Percentiles rank a stretch among this genome's conserved stretches.
Evolutionary conservation across 2,329 filamentous ascomycete species (phyloP).

Genomic region (Sporothrix mexicana): DNA sequence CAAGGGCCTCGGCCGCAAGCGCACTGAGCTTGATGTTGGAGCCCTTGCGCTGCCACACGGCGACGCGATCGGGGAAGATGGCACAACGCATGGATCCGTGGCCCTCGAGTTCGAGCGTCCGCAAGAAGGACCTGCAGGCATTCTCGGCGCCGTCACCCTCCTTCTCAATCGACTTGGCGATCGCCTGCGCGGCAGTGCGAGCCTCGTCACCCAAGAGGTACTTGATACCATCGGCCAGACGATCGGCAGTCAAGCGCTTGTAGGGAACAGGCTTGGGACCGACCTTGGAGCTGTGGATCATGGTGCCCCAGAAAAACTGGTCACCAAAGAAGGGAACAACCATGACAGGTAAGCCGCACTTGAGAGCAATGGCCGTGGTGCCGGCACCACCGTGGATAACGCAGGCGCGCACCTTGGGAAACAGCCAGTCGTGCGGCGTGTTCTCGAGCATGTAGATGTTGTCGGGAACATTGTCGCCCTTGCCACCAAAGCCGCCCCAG

Average conservation of each 20-base stretch:
- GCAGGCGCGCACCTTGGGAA: constrained; percentile 68
- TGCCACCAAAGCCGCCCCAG: constrained; percentile 73
- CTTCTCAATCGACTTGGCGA: constrained; percentile 65
- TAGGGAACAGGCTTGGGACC: constrained; percentile 72
- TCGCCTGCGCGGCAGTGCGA: constrained; percentile 59
- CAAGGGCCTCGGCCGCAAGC: constrained; percentile 68
- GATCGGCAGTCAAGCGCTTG: constrained; percentile 67
- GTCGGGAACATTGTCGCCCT: constrained; percentile 58
- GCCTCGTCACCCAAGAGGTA: constrained; percentile 69
- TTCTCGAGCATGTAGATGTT: constrained; percentile 75
- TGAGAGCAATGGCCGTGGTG: constrained; percentile 75
- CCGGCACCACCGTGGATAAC: constrained; percentile 81
- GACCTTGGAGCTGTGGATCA: constrained; percentile 67
- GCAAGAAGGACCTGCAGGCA: constrained; percentile 70
- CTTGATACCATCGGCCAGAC: constrained; percentile 72
- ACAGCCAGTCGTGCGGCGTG: constrained; percentile 78
- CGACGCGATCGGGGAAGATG: constrained; percentile 66
- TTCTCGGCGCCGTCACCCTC: constrained; percentile 74
- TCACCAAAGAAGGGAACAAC: constrained; percentile 82
- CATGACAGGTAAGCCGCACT: constrained; percentile 74
- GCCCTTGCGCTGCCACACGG: constrained; percentile 69
- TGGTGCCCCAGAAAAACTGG: constrained; percentile 77
- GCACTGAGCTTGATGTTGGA: constrained; percentile 66
- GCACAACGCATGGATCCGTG: constrained; percentile 68
- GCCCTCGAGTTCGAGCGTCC: constrained; percentile 59